Evolutionary conservation across 202 grass and related monocot species (phyloP), one percentile per base, ranked within the genome.

Genomic region (Zizania palustris): DNA sequence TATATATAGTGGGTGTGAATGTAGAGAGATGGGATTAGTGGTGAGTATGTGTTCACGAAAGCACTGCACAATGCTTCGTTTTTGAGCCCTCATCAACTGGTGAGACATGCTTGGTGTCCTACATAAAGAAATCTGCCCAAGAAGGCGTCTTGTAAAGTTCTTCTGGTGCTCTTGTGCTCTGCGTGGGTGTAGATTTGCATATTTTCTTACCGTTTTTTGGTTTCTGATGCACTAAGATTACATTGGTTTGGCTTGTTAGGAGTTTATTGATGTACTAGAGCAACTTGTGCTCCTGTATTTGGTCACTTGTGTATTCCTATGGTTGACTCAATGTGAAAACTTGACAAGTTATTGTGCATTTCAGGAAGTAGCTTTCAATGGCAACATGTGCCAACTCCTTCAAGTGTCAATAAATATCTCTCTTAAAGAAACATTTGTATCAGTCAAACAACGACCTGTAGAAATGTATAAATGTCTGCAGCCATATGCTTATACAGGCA

Each of bases 1-100:
- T 82, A 84, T 75, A 83, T 76, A 87, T 51, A 79, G 80, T 77
- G 60, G 53, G 74, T 82, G 74, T 82, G 77, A 84, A 85, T 53
- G 49, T 82, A 88, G 79, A 88, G 79, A 83, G 65, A 82, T 71
- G 80, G 49, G 49, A 77, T 37, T 44, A 28, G 28, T 80, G 81
- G 71, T 69, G 75, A 77, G 84, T 68, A 53, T 42, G 44, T 13
- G 73, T 80, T 80, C 53, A 19, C 75, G 49, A 51, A 82, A 83
- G 81, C 72, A 72, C 60, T 81, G 67, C 67, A 72, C 44, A 44
- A n/a, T 73, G 67, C 85, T 75, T 85, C 63, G 65, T 82, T 82
- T 82, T 83, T 90, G 73, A 83, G 83, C 82, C 77, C 54, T 88
- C 60, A 8, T 43, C 64, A 33, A 73, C 61, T 34, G 77, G 72